Evolutionary conservation across 2,329 filamentous ascomycete species (phyloP), one percentile per base, ranked within the genome.

Genomic region (Colletotrichum navitas): DNA sequence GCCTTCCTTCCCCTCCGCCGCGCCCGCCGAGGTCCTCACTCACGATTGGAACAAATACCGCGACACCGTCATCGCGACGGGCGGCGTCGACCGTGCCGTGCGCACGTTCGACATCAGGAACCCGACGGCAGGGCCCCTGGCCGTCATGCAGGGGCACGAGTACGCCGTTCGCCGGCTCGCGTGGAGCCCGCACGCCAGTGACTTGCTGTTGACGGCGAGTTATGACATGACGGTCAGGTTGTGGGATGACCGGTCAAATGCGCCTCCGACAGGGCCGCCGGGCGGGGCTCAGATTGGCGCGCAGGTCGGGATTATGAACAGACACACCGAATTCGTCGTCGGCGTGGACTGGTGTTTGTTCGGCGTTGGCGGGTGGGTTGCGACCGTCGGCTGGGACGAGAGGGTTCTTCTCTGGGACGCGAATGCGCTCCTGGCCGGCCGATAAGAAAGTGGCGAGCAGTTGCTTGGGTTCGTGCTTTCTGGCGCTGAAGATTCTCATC

Each of bases 41-140:
- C 96, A 98, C 82, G 96, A 99, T 81, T 99, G 96, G 96, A 99
- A 99, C 84, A 99, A 99, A 82, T 99, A 99, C 83, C 89, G 93
- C 49, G 90, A 94, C 75, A 92, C 91, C 0, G 86, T 98, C 34
- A 85, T 99, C 66, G 96, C 96, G 0, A 94, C 94, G 0, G 96
- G 90, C 1, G 95, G 96, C 66, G 96, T 98, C 4, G 96, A 99
- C 81, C 89, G 93, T 65, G 84, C 92, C 24, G 91, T 99, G 72
- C 91, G 96, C 59, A 96, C 93, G 0, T 98, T 98, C 78, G 96
- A 99, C 80, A 91, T 98, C 56, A 88, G 96, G 54, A 92, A 90
- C 76, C 92, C 94, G 0, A 83, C 86, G 6, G 89, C 87, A 6
- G 94, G 94, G 0, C 94, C 95, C 0, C 79, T 94, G 12, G 87